These are phyloP conservation scores for Pueraria montana DNA, from an alignment of 306 rosid genomes.

Conservation along the genomic window DNA sequence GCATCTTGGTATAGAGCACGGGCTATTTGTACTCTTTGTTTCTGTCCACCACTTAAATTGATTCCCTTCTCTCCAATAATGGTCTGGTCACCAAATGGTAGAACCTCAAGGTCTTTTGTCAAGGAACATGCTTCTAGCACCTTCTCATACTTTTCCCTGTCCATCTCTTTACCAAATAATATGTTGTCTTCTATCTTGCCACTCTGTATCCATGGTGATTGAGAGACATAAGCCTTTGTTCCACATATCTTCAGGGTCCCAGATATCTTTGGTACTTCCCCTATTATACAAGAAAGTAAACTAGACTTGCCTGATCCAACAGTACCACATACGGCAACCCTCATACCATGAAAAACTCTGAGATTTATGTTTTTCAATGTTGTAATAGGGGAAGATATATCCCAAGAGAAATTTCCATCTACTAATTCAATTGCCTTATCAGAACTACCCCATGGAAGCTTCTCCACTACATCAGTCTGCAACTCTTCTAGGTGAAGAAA, in stretches of 20 bases:
- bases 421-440: constrained; percentile 66
- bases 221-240: constrained; percentile 87
- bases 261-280: constrained; percentile 82
- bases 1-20: constrained; percentile 86
- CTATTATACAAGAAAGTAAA: constrained; percentile 80
- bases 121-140: constrained; percentile 86
- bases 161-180: constrained; percentile 81
- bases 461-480: constrained; percentile 68
- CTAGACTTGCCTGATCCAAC: constrained; percentile 95
- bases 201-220: constrained; percentile 94
- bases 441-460: constrained; percentile 73
- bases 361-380: constrained; percentile 70
- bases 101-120: constrained; percentile 77
- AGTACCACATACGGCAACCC: constrained; percentile 88
- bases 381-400: constrained; percentile 55
- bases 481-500: constrained; percentile 80
- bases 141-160: constrained; percentile 68
- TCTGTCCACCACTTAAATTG: constrained; percentile 92
- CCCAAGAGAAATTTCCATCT: constrained; percentile 89
- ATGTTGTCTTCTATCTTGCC: constrained; percentile 85
- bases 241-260: constrained; percentile 80
- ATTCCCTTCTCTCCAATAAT: constrained; percentile 90
- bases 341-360: constrained; percentile 66
- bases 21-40: constrained; percentile 88
- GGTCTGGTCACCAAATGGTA: constrained; percentile 85